These are phyloP conservation scores for Murraya koenigii DNA, from an alignment of 345 rosid species.

Conservation along the genomic window DNA sequence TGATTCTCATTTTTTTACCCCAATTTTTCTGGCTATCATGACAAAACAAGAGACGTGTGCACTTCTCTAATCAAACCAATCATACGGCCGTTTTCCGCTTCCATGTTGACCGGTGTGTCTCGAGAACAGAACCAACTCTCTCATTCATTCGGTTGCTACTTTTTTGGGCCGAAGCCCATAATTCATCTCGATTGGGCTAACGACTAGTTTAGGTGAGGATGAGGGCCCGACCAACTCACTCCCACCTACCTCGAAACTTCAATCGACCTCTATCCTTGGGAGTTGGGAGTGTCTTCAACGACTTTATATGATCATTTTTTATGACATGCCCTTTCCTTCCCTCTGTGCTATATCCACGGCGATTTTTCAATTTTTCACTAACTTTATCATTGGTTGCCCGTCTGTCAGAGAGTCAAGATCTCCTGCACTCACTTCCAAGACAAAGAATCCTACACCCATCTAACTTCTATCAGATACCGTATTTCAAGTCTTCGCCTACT, in stretches of 20 bases:
- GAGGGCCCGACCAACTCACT: too few species aligned
- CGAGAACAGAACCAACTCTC: not conserved
- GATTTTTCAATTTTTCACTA: not conserved
- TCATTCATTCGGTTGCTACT: not conserved
- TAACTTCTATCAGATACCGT: not conserved
- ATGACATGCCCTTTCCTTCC: not conserved
- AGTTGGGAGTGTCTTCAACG: too few species aligned
- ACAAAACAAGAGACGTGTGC: constrained; percentile 4
- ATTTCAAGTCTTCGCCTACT: not conserved
- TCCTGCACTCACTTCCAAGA: not conserved
- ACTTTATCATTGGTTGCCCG: not conserved
- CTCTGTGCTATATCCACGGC: not conserved
- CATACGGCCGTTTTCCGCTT: not conserved
- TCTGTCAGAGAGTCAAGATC: not conserved
- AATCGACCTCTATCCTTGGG: too few species aligned
- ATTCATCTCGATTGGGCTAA: not conserved
- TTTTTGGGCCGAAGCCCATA: not conserved
- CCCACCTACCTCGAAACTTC: too few species aligned
- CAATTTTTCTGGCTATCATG: constrained; percentile 10
- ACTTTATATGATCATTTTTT: too few species aligned
- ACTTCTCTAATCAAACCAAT: not conserved
- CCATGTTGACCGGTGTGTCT: not conserved
- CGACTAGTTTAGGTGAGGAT: fast-evolving
- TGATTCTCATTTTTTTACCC: not conserved
- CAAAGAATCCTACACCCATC: not conserved